Percentiles rank a stretch among this genome's conserved stretches.
Evolutionary conservation across 306 rosid species (phyloP).

Genomic region (Clitoria ternatea): DNA sequence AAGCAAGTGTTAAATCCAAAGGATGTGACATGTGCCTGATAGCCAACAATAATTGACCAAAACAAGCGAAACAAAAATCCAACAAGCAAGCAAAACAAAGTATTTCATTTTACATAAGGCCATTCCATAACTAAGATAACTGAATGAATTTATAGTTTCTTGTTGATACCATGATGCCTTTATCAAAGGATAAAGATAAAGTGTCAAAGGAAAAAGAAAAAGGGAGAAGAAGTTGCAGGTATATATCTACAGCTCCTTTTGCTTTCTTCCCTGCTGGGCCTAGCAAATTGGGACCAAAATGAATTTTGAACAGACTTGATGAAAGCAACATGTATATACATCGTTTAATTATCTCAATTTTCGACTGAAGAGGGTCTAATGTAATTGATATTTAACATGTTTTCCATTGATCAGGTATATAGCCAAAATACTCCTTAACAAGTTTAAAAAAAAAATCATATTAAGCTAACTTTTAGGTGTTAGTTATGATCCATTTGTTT

Average conservation of each 20-base stretch:
- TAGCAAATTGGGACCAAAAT: conserved; percentile 24
- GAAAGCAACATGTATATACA: conserved; percentile 12
- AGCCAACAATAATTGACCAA: neutral
- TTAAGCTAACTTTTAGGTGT: too few species aligned
- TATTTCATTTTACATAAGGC: neutral
- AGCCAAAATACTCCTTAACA: too few species aligned
- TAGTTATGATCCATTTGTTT: too few species aligned
- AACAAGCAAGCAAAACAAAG: neutral
- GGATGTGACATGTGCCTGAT: neutral
- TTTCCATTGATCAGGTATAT: too few species aligned
- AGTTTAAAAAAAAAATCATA: too few species aligned
- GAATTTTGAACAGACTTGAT: neutral
- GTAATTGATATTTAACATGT: neutral
- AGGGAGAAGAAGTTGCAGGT: conserved; percentile 12
- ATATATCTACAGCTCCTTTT: conserved; percentile 27
- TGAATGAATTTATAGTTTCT: neutral
- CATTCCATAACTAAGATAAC: neutral
- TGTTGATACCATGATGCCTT: conserved; percentile 20
- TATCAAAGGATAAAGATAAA: conserved; percentile 36
- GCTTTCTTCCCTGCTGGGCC: conserved; percentile 23
- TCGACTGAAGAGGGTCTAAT: neutral
- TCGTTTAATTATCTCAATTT: neutral
- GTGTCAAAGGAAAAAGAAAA: conserved; percentile 23
- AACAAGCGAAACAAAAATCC: neutral
- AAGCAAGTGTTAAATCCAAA: neutral